Conservation (phyloP, 2,329 filamentous ascomycete genomes). For the Mariannaea elegans region DNA sequence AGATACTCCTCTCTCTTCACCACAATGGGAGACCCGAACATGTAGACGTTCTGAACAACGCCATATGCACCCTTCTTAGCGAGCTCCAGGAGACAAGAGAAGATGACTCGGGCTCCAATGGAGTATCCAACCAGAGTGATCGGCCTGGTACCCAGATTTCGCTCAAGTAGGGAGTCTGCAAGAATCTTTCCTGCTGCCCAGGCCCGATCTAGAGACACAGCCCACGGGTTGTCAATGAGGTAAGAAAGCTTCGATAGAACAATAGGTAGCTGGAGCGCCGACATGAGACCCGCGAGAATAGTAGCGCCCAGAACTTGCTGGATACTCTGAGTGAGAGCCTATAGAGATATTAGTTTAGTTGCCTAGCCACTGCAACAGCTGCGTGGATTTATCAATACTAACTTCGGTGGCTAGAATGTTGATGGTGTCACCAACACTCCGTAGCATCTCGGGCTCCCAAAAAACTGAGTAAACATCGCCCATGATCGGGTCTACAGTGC, state of each 20-base stretch:
- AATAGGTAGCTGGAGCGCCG: conserved; percentile 89
- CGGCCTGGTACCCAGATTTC: conserved; percentile 89
- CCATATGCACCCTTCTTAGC: conserved; percentile 85
- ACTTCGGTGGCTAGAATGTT: conserved; percentile 98
- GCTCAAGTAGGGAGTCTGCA: conserved; percentile 91
- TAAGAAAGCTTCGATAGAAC: conserved; percentile 94
- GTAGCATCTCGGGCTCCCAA: conserved; percentile 98
- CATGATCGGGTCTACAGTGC: conserved; percentile 97
- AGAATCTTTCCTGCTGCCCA: conserved; percentile 90
- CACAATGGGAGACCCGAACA: conserved; percentile 93
- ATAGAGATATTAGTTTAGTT: not conserved
- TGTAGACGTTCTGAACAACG: conserved; percentile 91
- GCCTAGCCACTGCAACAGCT: not conserved
- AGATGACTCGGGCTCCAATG: conserved; percentile 90
- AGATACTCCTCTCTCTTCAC: conserved; percentile 91
- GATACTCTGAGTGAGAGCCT: conserved; percentile 94
- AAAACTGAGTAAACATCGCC: conserved; percentile 96
- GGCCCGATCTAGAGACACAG: conserved; percentile 91
- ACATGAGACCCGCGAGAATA: conserved; percentile 88
- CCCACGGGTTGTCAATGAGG: conserved; percentile 98
- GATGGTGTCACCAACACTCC: conserved; percentile 97
- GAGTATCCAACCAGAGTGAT: conserved; percentile 96
- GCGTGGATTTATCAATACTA: conserved; percentile 46
- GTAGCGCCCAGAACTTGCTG: conserved; percentile 95
- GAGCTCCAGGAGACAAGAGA: conserved; percentile 88